Conservation (phyloP, 768 basidiomycete genomes). For the Psilocybe subaeruginosa region DNA sequence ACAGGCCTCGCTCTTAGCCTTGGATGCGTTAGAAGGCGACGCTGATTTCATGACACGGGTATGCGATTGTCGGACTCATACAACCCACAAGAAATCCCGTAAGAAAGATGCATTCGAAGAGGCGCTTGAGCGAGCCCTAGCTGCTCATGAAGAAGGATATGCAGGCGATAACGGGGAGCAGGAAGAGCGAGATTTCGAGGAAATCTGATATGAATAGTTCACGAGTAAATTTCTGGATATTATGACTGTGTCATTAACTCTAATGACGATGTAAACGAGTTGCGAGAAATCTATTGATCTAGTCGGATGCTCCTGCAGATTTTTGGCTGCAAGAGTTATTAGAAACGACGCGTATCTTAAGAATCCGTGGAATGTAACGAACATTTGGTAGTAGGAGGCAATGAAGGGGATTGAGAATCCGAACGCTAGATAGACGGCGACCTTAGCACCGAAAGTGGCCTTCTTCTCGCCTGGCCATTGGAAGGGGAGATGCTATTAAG, state of each 20-base stretch:
- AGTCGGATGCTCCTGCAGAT: slow-evolving; percentile 31
- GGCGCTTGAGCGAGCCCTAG: slow-evolving; percentile 27
- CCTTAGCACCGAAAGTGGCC: slow-evolving; percentile 50
- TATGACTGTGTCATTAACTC: neutral
- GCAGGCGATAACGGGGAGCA: slow-evolving; percentile 6
- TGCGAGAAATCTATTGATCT: slow-evolving; percentile 2
- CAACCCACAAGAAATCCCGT: slow-evolving; percentile 37
- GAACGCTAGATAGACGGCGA: slow-evolving; percentile 45
- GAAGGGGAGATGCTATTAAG: slow-evolving; percentile 58
- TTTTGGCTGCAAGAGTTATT: slow-evolving; percentile 42
- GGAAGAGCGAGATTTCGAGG: neutral
- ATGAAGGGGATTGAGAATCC: slow-evolving; percentile 74
- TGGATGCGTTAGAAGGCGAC: slow-evolving; percentile 72
- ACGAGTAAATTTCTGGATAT: neutral
- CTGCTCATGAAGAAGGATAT: slow-evolving; percentile 11
- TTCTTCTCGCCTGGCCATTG: slow-evolving; percentile 54
- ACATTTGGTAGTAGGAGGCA: slow-evolving; percentile 69
- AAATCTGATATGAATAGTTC: neutral
- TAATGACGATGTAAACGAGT: neutral
- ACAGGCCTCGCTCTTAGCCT: slow-evolving; percentile 61
- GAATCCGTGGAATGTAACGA: slow-evolving; percentile 30
- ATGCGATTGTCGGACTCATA: slow-evolving; percentile 66
- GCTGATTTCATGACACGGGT: slow-evolving; percentile 59
- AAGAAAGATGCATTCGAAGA: slow-evolving; percentile 30
- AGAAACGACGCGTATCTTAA: neutral